These are phyloP conservation scores for Candida morakotiae DNA, from an alignment of 805 yeast genomes.

Conservation along the genomic window DNA sequence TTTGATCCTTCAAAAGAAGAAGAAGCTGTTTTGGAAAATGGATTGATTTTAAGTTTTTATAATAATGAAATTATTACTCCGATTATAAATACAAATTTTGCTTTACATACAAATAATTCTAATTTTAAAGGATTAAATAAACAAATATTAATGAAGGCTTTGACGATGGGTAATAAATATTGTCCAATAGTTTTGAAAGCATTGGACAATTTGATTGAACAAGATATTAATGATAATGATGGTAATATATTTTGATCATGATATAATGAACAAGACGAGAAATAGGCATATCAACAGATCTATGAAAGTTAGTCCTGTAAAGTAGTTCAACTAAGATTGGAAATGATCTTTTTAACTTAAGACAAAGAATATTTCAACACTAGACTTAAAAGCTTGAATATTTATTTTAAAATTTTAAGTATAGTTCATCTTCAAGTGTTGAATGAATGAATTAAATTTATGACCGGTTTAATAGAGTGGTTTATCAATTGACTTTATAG, in stretches of 20 bases:
- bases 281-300: too few relatives aligned
- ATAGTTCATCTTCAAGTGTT: too few relatives aligned
- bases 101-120: slow-evolving; percentile 40
- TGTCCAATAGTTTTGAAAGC: slow-evolving; percentile 64
- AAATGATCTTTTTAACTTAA: too few relatives aligned
- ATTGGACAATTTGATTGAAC: slow-evolving; percentile 44
- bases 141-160: slow-evolving; percentile 45
- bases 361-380: too few relatives aligned
- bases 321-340: too few relatives aligned
- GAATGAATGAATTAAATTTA: too few relatives aligned
- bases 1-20: slow-evolving; percentile 90
- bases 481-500: too few relatives aligned
- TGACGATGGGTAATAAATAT: slow-evolving; percentile 53
- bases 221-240: slow-evolving; percentile 33
- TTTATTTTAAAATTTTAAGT: too few relatives aligned
- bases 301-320: too few relatives aligned
- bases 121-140: slow-evolving; percentile 55
- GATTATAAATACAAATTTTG: slow-evolving; percentile 61
- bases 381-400: too few relatives aligned
- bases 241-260: slow-evolving; percentile 19
- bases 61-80: slow-evolving; percentile 70
- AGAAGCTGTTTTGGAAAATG: slow-evolving; percentile 83
- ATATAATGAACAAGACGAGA: background rate
- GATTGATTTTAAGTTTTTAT: slow-evolving; percentile 69
- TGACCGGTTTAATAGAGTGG: too few relatives aligned